Percentiles rank a stretch among this genome's conserved stretches.
Evolutionary conservation across 108 stramenopile species (phyloP).

Genomic region (Ochromonas danica): DNA sequence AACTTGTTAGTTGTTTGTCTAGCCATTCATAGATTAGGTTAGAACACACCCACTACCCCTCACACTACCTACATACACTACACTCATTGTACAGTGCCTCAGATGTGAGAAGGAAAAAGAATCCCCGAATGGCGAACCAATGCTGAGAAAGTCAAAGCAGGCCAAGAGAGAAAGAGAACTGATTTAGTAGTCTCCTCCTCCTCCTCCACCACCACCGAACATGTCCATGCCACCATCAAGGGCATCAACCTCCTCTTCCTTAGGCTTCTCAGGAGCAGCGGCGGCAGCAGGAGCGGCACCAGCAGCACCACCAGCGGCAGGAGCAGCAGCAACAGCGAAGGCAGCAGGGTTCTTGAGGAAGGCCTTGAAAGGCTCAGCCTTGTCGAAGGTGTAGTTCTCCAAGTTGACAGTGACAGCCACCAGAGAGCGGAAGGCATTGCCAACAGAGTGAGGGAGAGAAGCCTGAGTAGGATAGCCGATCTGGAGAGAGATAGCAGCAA

Average conservation of each 20-base stretch:
- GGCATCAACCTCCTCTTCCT: constrained; percentile 47
- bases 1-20: no score
- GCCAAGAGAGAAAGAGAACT: no score
- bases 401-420: constrained; percentile 81
- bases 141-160: no score
- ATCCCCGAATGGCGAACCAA: no score
- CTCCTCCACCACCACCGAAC: constrained; percentile 34
- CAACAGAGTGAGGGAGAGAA: constrained; percentile 91
- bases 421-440: constrained; percentile 92
- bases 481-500: constrained; percentile 82
- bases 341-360: constrained; percentile 45
- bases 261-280: constrained; percentile 40
- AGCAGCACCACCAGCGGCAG: constrained; percentile 38
- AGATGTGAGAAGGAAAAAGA: no score
- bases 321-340: constrained; percentile 46
- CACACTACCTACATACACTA: no score
- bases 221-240: constrained; percentile 45
- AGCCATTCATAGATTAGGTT: no score
- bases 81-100: no score
- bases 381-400: constrained; percentile 80
- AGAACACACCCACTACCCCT: no score
- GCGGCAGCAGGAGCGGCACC: constrained; percentile 46
- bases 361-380: constrained; percentile 74
- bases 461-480: constrained; percentile 88
- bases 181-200: constrained; percentile 22